Base-by-base conservation (phyloP, 2,329 filamentous ascomycete species). In the Pseudogymnoascus sp. region DNA sequence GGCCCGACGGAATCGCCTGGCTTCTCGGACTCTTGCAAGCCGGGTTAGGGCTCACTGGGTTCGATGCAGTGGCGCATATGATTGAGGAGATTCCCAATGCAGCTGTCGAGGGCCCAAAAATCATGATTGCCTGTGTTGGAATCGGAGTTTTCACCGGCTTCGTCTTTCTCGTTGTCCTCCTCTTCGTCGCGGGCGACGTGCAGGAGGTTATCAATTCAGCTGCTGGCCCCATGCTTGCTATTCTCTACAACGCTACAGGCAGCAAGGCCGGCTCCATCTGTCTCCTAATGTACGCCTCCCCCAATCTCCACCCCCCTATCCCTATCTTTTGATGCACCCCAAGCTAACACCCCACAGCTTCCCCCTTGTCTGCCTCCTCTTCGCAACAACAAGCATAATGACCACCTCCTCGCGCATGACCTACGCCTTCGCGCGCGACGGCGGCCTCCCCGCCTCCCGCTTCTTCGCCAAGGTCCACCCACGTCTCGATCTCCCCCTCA, bases 391-490 rank as follows among this genome's bases (percentile, higher is more conserved):
- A 3, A 80, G 80, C 3, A 83, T 88, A 68, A 84, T 88, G 83
- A 87, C 86, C 0, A 88, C 86, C 0, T 84, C 80, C 35, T 83
- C 80, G 35, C 80, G 86, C 11, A 88, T 89, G 85, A 83, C 83
- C 11, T 89, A 86, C 66, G 86, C 87, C 0, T 89, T 89, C 67
- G 85, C 81, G 63, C 75, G 84, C 69, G 88, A 90, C 63, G 82
- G 86, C 2, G 88, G 87, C 14, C 78, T 90, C 5, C 87, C 87
- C 0, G 80, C 80, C 35, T 88, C 84, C 9, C 74, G 71, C 1
- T 73, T 86, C 67, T 87, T 89, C 65, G 81, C 85, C 61, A 80
- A 77, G 49, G 82, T 90, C 1, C 85, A 90, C 69, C 77, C 80
- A 0, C 78, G 72, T 12, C 79, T 90, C 0, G 81, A 82, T 0